Base-by-base conservation (phyloP, 768 basidiomycete genomes). In the Tephrocybe rancida region DNA sequence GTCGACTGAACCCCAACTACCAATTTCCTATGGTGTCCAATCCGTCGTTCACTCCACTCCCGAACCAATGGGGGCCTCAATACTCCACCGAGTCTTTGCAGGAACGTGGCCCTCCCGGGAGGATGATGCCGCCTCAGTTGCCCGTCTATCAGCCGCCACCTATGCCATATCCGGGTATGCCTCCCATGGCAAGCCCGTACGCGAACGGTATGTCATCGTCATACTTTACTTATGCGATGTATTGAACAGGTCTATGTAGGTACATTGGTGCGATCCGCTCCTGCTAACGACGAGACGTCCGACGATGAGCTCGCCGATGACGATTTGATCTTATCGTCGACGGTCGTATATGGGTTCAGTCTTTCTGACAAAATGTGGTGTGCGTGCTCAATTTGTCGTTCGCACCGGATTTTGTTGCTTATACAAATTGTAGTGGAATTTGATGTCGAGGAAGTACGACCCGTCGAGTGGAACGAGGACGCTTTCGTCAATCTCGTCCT, bases 321-420 rank as follows among this genome's bases (percentile, higher is more conserved):
- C 19, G 78, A 84, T 32, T 68, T 86, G 16, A 68, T 86, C 25
- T 66, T 88, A 3, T 73, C 84, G 0, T 73, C 85, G 0, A 77
- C 82, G 0, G 71, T 81, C 32, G 78, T 86, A 2, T 82, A 82
- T 55, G 85, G 84, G 0, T 88, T 87, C 66, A 84, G 84, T 65
- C 66, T 87, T 42, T 58, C 67, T 5, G 83, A 83, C 54, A 86
- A 86, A 64, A 59, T 74, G 5, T 85, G 84, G 84, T 65, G 83
- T 84, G 61, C 58, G 82, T 74, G 0, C 5, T 43, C 44, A 1
- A 4, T 14, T 8, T 14, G 5, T 37, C 38, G 25, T 10, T 32
- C 41, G 18, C 24, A 25, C n/a, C 9, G 3, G 3, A 25, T 7
- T 24, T 30, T 6, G 22, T 51, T 37, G 27, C 24, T 30, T 9